Evolutionary conservation across 1,139 yeast species (phyloP).

Genomic region (Casaregolazyma lundiana): DNA sequence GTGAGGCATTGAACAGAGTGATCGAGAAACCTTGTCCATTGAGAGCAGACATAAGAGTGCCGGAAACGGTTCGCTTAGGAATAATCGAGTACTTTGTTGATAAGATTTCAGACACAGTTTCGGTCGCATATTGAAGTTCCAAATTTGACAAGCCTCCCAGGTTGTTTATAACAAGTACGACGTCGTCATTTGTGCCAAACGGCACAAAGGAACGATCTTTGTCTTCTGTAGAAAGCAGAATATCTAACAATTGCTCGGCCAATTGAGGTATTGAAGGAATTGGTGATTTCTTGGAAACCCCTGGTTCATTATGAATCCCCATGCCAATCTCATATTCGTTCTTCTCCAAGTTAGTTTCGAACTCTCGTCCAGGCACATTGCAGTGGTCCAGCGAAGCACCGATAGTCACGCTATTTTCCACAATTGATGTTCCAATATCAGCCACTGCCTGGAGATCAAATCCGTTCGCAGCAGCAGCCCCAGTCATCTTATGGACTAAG

Average conservation of each 20-base stretch:
- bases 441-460: conserved; percentile 49
- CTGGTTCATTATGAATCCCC: conserved; percentile 96
- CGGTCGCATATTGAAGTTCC: conserved; percentile 64
- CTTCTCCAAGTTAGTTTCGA: conserved; percentile 49
- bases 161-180: conserved; percentile 67
- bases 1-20: conserved; percentile 64
- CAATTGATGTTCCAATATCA: conserved; percentile 56
- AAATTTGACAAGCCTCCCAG: conserved; percentile 80
- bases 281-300: conserved; percentile 64
- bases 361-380: conserved; percentile 74
- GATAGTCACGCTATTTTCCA: conserved; percentile 68
- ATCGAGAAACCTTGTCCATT: conserved; percentile 90
- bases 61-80: conserved; percentile 64
- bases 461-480: conserved; percentile 58
- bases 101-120: conserved; percentile 43
- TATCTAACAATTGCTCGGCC: conserved; percentile 31
- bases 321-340: conserved; percentile 83
- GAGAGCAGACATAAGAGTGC: conserved; percentile 78
- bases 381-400: conserved; percentile 90
- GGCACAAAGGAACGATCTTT: conserved; percentile 43
- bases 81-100: conserved; percentile 46
- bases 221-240: conserved; percentile 29
- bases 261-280: conserved; percentile 49
- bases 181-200: conserved; percentile 57
- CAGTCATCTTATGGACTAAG: conserved; percentile 77